phyloP scores from a whole-genome alignment of 306 rosid genomes.

The Pterocarpus santalinus region DNA sequence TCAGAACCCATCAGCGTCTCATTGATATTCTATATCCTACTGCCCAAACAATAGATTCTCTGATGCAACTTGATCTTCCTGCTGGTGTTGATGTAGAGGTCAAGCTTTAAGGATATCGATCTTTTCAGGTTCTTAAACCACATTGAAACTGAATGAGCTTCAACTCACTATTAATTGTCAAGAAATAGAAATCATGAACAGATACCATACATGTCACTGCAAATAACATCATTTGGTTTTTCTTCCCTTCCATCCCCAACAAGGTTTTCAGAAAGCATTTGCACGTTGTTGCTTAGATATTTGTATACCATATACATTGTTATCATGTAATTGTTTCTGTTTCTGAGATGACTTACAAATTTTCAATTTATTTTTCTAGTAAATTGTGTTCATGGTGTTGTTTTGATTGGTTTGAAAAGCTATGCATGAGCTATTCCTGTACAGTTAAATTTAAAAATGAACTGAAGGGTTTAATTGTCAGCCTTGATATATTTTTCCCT shows the following conservation, averaged over 20 bases:
- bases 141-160: constrained; percentile 34
- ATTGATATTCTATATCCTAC: constrained; percentile 95
- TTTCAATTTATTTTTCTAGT: neutral
- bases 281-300: neutral
- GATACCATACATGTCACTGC: neutral
- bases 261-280: neutral
- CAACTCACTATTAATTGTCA: constrained; percentile 9
- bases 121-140: constrained; percentile 32
- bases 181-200: neutral
- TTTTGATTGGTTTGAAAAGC: constrained; percentile 10
- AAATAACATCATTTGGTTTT: neutral
- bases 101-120: constrained; percentile 68
- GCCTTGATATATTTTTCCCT: neutral
- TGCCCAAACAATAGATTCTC: constrained; percentile 93
- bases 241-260: neutral
- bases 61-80: constrained; percentile 97
- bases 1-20: constrained; percentile 96
- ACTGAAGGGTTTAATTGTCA: too few relatives aligned
- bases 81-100: constrained; percentile 99
- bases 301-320: neutral
- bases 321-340: neutral
- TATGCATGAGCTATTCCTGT: neutral
- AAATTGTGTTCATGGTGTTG: neutral
- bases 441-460: neutral
- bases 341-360: neutral